Evolutionary conservation across 108 stramenopile genomes (phyloP), one percentile per base, ranked within the genome.

Genomic region (Nitzschia sp.): DNA sequence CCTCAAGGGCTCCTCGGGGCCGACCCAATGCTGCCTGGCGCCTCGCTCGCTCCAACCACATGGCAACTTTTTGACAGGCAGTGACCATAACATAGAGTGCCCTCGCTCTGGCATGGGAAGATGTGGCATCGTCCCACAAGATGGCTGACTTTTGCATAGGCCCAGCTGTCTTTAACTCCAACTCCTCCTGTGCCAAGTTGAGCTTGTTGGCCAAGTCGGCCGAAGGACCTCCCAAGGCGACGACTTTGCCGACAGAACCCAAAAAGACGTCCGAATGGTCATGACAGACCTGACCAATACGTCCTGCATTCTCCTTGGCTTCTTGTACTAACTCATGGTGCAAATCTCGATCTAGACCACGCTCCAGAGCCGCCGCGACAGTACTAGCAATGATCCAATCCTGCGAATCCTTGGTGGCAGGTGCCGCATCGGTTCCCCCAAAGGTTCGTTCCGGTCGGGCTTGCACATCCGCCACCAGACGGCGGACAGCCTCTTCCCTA

Each of bases 221-320:
- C 34, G 87, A 82, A 0, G 90, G 86, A 12, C 73, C 81, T 6
- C 88, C 93, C 71, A 94, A 55, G 29, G 87, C 90, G 10, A 91
- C 93, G 17, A 94, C 90, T 56, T 80, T 83, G n/a, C 86, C 87
- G 9, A 92, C 93, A 55, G 75, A 77, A 6, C 80, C 82, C 60
- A 94, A 71, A 70, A 94, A 94, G 38, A 86, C 90, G 54, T 94
- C 90, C 19, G 83, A 83, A 54, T 94, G 88, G 73, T 94, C 93
- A 63, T 94, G 93, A 76, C 93, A 94, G 46, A 94, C 80, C 70
- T 87, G 87, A 37, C 81, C 70, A 57, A 94, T 94, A 5, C 75
- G 69, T 0, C 70, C 72, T 3, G 80, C 54, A 15, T 89, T 85
- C 52, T 88, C 87, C 37, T 90, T 90, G 26, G 79, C 86, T 73